phyloP scores from a whole-genome alignment of 768 basidiomycete genomes.

The Paxillus involutus region DNA sequence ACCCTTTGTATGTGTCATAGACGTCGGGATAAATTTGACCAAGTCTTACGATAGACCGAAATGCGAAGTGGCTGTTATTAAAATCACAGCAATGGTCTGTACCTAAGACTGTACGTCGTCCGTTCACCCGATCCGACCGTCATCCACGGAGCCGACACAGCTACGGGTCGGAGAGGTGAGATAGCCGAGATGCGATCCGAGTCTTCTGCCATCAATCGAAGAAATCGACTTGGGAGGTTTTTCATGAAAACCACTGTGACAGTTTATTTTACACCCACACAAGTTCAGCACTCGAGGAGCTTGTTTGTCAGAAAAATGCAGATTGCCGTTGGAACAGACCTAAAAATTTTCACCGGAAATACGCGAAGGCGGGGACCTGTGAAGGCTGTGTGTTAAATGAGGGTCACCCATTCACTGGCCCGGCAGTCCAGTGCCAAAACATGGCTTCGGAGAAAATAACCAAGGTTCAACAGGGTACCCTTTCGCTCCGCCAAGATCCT shows the following conservation, averaged over 20 bases:
- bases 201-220: too few species aligned
- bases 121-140: background rate
- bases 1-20: conserved; percentile 24
- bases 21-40: conserved; percentile 12
- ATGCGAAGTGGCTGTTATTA: background rate
- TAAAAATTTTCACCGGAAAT: conserved; percentile 37
- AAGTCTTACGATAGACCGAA: background rate
- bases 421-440: background rate
- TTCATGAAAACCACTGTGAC: background rate
- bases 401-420: conserved; percentile 14
- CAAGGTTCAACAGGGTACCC: conserved; percentile 32
- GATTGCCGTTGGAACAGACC: conserved; percentile 18
- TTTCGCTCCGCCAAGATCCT: conserved; percentile 29
- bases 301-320: too few species aligned
- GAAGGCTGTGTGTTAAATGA: conserved; percentile 38
- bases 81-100: background rate
- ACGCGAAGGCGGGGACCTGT: conserved; percentile 39
- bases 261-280: background rate
- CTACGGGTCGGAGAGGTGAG: background rate
- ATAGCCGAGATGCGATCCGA: background rate
- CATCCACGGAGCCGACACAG: conserved; percentile 20
- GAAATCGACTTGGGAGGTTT: background rate
- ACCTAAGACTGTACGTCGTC: too few species aligned
- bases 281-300: background rate
- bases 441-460: conserved; percentile 34